Evolutionary conservation across 257 asterid species (phyloP).

Genomic region (Solanum sparsipilum): DNA sequence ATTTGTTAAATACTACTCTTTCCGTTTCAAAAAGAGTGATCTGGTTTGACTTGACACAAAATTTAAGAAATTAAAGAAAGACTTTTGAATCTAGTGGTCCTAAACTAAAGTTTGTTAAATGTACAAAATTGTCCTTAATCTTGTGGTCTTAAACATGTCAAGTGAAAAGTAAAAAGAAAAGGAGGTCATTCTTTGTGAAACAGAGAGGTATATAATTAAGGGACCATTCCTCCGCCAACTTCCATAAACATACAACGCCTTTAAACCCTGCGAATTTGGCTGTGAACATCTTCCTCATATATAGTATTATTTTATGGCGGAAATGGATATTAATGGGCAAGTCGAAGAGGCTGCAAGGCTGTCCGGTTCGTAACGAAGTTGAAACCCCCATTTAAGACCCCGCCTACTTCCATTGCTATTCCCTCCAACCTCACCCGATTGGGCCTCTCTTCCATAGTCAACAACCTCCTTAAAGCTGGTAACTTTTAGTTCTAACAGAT

Average conservation of each 20-base stretch:
- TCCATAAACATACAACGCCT: background rate
- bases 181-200: too few relatives aligned
- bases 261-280: background rate
- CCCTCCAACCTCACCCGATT: slow-evolving; percentile 67
- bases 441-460: slow-evolving; percentile 59
- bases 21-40: too few relatives aligned
- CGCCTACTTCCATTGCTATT: slow-evolving; percentile 53
- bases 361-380: slow-evolving; percentile 74
- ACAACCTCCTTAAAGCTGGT: slow-evolving; percentile 60
- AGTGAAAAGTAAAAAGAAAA: too few relatives aligned
- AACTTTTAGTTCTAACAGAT: background rate
- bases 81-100: too few relatives aligned
- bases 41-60: too few relatives aligned
- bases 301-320: background rate
- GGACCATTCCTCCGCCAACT: background rate
- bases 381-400: slow-evolving; percentile 36
- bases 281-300: background rate
- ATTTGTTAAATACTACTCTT: too few relatives aligned
- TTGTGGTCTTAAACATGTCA: too few relatives aligned
- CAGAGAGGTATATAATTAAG: too few relatives aligned
- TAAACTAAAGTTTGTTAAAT: too few relatives aligned
- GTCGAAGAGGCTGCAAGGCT: slow-evolving; percentile 33
- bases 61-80: too few relatives aligned
- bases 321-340: slow-evolving; percentile 43
- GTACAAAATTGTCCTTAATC: too few relatives aligned